Evolutionary conservation across 1,139 yeast genomes (phyloP), one percentile per base, ranked within the genome.

Genomic region (Nakaseomyces sp.): DNA sequence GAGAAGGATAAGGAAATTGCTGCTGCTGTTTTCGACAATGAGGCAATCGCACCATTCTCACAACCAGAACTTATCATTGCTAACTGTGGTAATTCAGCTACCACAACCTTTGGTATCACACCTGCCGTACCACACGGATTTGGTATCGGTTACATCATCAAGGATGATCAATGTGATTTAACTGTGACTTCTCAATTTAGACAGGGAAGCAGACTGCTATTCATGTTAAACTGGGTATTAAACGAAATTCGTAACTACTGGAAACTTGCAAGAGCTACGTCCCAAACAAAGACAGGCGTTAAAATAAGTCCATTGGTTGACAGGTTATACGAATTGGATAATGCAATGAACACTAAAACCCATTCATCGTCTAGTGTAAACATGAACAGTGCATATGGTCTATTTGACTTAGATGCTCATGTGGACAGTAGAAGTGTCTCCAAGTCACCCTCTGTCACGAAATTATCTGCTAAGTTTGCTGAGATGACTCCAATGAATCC

Each of bases 81-180:
- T 4, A 83, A 83, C 58, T 83, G 93, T 66, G 93, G 93, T 16
- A 83, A 81, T 56, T 83, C 87, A 10, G 87, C 91, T 0, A 71
- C 83, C 50, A 74, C 75, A 40, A 66, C 79, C 15, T 83, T 83
- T 67, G 91, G 91, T 6, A 74, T 83, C 24, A 81, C 89, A 0
- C 93, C 91, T 1, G 85, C 87, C 0, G 70, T 73, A 19, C 78
- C 83, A 42, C 79, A 79, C 51, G 93, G 93, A 0, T 82, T 79
- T 60, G 91, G 89, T 12, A 71, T 82, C 37, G 91, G 89, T 0
- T 83, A 83, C 56, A 80, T 81, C 38, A 74, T 82, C 45, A 85
- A 82, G 58, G 74, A 73, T 47, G 87, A 81, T 52, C 72, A 72
- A 17, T 71, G 83, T 20, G 78, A 86, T n/a, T 67, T 81, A 42